Evolutionary conservation across 306 rosid species (phyloP).

Genomic region (Trichosanthes cucumerina): DNA sequence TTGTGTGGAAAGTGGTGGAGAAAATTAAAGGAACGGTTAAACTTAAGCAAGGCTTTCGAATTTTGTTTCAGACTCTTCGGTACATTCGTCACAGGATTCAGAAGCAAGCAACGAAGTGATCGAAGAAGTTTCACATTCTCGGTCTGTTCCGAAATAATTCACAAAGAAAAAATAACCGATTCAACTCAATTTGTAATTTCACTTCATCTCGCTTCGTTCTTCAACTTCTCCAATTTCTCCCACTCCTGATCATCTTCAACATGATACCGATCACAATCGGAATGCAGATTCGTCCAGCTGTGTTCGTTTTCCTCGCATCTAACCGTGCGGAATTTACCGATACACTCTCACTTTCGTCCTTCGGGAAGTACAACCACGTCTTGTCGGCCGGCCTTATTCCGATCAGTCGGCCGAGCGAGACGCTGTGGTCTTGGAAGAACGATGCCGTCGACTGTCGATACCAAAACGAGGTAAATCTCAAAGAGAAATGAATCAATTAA

Average conservation of each 20-base stretch:
- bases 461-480: not conserved
- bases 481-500: not conserved
- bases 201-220: not conserved
- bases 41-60: not conserved
- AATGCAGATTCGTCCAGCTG: not conserved
- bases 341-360: constrained; percentile 3
- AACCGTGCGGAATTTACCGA: not conserved
- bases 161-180: not conserved
- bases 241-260: not conserved
- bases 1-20: not conserved
- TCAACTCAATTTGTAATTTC: not conserved
- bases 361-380: constrained; percentile 33
- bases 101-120: not conserved
- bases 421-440: constrained; percentile 67
- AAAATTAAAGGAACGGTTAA: not conserved
- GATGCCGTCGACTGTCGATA: constrained; percentile 61
- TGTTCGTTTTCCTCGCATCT: not conserved
- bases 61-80: not conserved
- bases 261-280: not conserved
- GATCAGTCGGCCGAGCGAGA: constrained; percentile 61
- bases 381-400: constrained; percentile 40
- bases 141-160: not conserved
- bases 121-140: not conserved
- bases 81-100: too few species aligned
- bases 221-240: not conserved